Evolutionary conservation across 768 basidiomycete genomes (phyloP), one percentile per base, ranked within the genome.

Genomic region (Pulveroboletus ravenelii): DNA sequence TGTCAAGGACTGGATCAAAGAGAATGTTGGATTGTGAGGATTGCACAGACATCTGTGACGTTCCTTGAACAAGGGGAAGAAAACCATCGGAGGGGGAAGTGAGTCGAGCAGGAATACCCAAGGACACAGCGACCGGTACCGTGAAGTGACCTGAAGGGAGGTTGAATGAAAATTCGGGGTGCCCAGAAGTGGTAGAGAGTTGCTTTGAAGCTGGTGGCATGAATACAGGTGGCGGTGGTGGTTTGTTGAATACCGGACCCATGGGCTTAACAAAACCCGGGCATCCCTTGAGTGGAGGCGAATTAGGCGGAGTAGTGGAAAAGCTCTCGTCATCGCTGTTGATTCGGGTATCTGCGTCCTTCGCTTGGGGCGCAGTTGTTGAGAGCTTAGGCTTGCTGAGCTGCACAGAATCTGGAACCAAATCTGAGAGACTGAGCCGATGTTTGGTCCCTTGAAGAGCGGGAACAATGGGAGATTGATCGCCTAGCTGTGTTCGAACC

Each of bases 231-330:
- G 48, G 67, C 25, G 63, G 60, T 27, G 68, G 65, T 12, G 72
- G 77, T 58, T 81, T 85, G 57, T 79, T 81, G 70, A 87, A 86
- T 5, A 85, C 80, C 3, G 78, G 77, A 13, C 67, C 74, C 14
- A 70, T 52, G 10, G 72, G 72, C 29, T 68, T 60, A 34, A 67
- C 60, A 55, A 72, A 68, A 44, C 60, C 34, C 15, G 51, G 39
- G 34, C 20, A 54, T 9, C 56, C 48, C 36, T 60, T 60, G 12
- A 63, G 60, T 15, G 78, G 74, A 3, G 82, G 82, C 8, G 84
- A 82, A 49, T 78, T 65, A 8, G 80, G 76, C 30, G 81, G 82
- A 14, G 81, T 84, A 10, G 78, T 81, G 5, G 80, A 76, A 7
- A 70, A 65, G 49, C 77, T 80, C 47, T 73, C 65, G 29, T 70